A percentile compares a stretch with the other conserved stretches of the same genome.
phyloP scores from a whole-genome alignment of 2,329 filamentous ascomycete species.

The Lachnellula suecica region DNA sequence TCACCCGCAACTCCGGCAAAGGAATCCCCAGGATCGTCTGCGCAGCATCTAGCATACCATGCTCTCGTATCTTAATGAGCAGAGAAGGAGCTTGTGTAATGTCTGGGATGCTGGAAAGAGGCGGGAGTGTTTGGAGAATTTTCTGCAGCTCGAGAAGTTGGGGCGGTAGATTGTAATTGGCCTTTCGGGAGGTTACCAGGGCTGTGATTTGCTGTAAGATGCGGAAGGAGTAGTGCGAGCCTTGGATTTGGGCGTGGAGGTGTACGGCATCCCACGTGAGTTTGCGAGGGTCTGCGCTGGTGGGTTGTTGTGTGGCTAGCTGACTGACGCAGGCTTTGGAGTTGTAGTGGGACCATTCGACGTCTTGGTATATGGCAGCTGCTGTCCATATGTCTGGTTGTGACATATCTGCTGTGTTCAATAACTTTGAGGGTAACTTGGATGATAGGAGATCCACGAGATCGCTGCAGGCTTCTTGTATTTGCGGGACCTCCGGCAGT shows the following conservation, averaged over 20 bases:
- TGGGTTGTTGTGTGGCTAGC: slow-evolving; percentile 14
- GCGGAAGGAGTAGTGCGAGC: slow-evolving; percentile 33
- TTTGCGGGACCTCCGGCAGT: slow-evolving; percentile 23
- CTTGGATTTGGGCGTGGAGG: slow-evolving; percentile 31
- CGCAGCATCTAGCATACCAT: slow-evolving; percentile 9
- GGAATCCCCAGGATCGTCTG: slow-evolving; percentile 12
- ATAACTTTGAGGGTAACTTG: slow-evolving; percentile 7
- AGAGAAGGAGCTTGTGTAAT: slow-evolving; percentile 8
- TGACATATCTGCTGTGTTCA: slow-evolving; percentile 1
- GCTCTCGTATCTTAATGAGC: slow-evolving; percentile 9
- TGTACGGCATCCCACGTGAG: slow-evolving; percentile 34
- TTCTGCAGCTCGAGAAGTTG: slow-evolving; percentile 11
- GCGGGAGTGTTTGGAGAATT: slow-evolving; percentile 22
- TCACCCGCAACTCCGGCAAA: background rate
- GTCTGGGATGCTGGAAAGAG: slow-evolving; percentile 17
- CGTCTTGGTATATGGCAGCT: slow-evolving; percentile 29
- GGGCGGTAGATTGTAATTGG: slow-evolving; percentile 5
- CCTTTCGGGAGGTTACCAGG: slow-evolving; percentile 13
- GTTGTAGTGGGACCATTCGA: slow-evolving; percentile 25
- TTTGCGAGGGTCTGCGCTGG: background rate
- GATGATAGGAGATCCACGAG: slow-evolving; percentile 16
- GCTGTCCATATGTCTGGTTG: slow-evolving; percentile 25
- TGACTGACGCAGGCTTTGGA: slow-evolving; percentile 20
- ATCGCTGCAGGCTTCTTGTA: slow-evolving; percentile 22
- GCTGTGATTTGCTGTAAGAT: slow-evolving; percentile 31